These are phyloP conservation scores for Backusella westeae DNA, from an alignment of 192 early-diverging fungal species.

Conservation along the genomic window DNA sequence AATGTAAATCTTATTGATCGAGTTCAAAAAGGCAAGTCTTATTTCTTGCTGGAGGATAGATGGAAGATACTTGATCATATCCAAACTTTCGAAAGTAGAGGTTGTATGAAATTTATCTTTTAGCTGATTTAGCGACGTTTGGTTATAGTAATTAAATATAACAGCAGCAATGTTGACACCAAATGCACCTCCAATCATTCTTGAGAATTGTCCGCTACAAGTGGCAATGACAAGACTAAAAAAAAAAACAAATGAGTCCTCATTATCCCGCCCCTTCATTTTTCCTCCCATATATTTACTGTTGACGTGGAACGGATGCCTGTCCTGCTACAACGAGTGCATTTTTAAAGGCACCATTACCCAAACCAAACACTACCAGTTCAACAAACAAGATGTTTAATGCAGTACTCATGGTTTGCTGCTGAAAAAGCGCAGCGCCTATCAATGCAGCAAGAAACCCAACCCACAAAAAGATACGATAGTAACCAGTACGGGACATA, in stretches of 20 bases:
- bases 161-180: background rate
- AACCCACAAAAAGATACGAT: slow-evolving; percentile 60
- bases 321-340: slow-evolving; percentile 66
- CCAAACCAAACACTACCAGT: slow-evolving; percentile 69
- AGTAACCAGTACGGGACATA: slow-evolving; percentile 59
- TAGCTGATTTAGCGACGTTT: background rate
- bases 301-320: slow-evolving; percentile 49
- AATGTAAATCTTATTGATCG: background rate
- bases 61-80: background rate
- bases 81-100: background rate
- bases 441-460: slow-evolving; percentile 57
- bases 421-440: slow-evolving; percentile 59
- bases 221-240: slow-evolving; percentile 22
- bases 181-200: background rate
- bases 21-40: background rate
- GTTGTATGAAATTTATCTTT: background rate
- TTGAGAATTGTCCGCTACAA: slow-evolving; percentile 12
- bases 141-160: background rate
- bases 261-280: background rate
- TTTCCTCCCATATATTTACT: slow-evolving; percentile 13
- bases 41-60: background rate
- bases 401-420: slow-evolving; percentile 41
- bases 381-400: slow-evolving; percentile 53
- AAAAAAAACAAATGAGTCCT: background rate
- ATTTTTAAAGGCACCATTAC: slow-evolving; percentile 74